Evolutionary conservation across 2,329 filamentous ascomycete genomes (phyloP).

Genomic region (Akanthomyces uredinophilus): DNA sequence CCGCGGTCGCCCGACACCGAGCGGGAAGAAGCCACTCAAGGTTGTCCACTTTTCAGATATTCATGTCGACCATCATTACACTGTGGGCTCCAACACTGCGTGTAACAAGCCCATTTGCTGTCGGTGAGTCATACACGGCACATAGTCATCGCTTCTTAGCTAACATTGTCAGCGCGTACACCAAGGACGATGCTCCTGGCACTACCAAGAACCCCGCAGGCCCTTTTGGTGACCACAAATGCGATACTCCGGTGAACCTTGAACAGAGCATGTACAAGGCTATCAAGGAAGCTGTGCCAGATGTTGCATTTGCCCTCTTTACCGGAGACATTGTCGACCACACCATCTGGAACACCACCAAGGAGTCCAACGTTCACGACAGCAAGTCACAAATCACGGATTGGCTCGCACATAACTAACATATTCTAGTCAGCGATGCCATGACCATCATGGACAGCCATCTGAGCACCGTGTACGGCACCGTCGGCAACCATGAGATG

Average conservation of each 20-base stretch:
- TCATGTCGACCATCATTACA: slow-evolving; percentile 53
- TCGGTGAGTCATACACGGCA: slow-evolving; percentile 28
- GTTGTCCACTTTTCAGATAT: slow-evolving; percentile 58
- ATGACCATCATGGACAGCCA: slow-evolving; percentile 41
- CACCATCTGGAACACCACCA: slow-evolving; percentile 42
- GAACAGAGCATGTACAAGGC: slow-evolving; percentile 51
- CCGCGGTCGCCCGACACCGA: slow-evolving; percentile 33
- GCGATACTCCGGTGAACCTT: slow-evolving; percentile 45
- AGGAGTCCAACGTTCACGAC: slow-evolving; percentile 26
- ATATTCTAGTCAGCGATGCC: slow-evolving; percentile 35
- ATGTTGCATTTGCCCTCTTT: slow-evolving; percentile 51
- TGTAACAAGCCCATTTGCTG: slow-evolving; percentile 58
- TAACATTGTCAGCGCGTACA: slow-evolving; percentile 36
- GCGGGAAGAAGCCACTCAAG: slow-evolving; percentile 42
- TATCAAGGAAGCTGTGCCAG: slow-evolving; percentile 40
- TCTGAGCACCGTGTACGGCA: slow-evolving; percentile 44
- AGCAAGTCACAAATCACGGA: slow-evolving; percentile 20
- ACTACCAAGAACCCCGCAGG: slow-evolving; percentile 45
- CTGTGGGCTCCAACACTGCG: slow-evolving; percentile 46
- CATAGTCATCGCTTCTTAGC: too few relatives aligned
- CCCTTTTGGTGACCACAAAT: slow-evolving; percentile 47
- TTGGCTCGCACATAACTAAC: not conserved
- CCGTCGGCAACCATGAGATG: slow-evolving; percentile 53
- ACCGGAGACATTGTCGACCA: slow-evolving; percentile 56
- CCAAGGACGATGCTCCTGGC: slow-evolving; percentile 41